Conservation (phyloP, 2,329 filamentous ascomycete genomes). For the Pyricularia grisea region DNA sequence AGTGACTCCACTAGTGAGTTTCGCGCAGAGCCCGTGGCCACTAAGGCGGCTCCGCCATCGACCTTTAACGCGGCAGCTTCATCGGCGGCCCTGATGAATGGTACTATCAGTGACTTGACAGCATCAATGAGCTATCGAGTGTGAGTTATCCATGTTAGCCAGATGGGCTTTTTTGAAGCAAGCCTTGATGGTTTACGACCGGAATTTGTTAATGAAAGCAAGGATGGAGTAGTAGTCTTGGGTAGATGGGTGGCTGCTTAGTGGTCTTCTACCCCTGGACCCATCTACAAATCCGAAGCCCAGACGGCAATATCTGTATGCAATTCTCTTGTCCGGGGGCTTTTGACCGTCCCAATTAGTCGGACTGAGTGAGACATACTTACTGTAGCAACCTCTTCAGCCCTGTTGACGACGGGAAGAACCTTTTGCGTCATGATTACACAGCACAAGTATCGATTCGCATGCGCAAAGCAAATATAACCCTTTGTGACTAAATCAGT, state of each 20-base stretch:
- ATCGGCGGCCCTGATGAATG: slow-evolving; percentile 64
- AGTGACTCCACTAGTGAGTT: slow-evolving; percentile 57
- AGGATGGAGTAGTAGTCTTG: neutral
- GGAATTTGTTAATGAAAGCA: neutral
- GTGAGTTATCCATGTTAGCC: neutral
- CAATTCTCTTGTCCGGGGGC: neutral
- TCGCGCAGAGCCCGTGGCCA: slow-evolving; percentile 26
- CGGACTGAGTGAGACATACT: neutral
- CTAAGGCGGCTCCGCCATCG: slow-evolving; percentile 36
- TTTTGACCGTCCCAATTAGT: neutral
- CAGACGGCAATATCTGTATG: neutral
- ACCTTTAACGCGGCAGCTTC: slow-evolving; percentile 44
- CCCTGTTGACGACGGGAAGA: neutral
- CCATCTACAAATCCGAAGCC: neutral
- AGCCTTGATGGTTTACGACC: neutral
- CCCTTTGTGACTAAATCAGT: neutral
- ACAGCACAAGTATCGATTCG: neutral
- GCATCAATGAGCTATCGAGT: slow-evolving; percentile 53
- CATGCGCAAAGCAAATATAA: neutral
- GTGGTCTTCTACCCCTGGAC: neutral
- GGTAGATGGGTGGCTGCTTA: neutral
- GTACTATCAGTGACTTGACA: slow-evolving; percentile 58
- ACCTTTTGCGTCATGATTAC: neutral
- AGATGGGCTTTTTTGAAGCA: neutral
- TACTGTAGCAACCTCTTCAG: neutral